Base-by-base conservation (phyloP, 2,329 filamentous ascomycete species). In the Sporothrix protearum region DNA sequence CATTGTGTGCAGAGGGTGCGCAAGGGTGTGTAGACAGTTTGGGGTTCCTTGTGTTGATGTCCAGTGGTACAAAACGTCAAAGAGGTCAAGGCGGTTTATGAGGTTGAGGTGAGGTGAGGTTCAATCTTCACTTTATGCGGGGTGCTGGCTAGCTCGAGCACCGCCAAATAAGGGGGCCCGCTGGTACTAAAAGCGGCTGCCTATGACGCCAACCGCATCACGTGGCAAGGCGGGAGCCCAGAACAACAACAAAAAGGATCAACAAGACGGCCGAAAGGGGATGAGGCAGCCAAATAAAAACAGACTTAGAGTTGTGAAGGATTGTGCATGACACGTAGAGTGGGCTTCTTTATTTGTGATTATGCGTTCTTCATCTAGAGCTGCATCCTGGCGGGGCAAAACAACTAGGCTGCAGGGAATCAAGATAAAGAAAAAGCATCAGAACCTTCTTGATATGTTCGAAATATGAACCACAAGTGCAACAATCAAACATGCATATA, bases 1-100 rank as follows among this genome's bases (percentile, higher is more conserved):
- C 94, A 97, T 97, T 33, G 39, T 68, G 59, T 42, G n/a, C 5
- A n/a, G 30, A 9, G 53, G 51, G 63, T 70, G 61, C 0, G 69
- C 30, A 22, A 51, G 19, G n/a, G 3, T 42, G 33, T 22, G 33
- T 36, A 36, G 33, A 36, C n/a, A 59, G 28, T 64, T 28, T 53
- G 47, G 7, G 25, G 28, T 12, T 36, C 19, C 9, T 69, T 19
- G 2, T 2, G 30, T 42, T 59, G 25, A 49, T 10, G 28, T 30
- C 36, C n/a, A 39, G 36, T n/a, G n/a, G n/a, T n/a, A n/a, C n/a
- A n/a, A n/a, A n/a, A n/a, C n/a, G n/a, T n/a, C n/a, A n/a, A n/a
- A n/a, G 45, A 59, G 16, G 28, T 19, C 16, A 59, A 59, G n/a
- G 49, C 12, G 22, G n/a, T n/a, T 19, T 22, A 16, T 4, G 49